Base-by-base conservation (phyloP, 1,284 basidiomycete species). In the Fomitopsis pinicola region DNA sequence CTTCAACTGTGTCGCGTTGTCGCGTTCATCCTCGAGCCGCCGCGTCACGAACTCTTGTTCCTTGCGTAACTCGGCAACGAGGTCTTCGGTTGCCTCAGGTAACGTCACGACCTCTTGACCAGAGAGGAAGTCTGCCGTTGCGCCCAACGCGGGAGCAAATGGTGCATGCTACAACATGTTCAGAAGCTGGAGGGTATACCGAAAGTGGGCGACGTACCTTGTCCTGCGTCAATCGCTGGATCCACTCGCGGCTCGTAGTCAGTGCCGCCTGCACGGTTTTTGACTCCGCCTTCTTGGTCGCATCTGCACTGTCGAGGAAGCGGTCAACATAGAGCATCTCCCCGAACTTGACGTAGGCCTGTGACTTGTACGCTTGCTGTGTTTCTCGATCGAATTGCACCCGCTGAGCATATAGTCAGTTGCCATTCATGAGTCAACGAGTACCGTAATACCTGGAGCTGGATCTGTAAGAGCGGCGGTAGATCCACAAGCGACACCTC, bases 351-450 rank as follows among this genome's bases (percentile, higher is more conserved):
- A 99, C 87, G 71, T 96, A 97, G 1, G 94, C 95, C 72, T 99
- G 97, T 10, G 92, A 95, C 75, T 99, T 99, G 79, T 92, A 96
- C 17, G 95, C 89, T 64, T 95, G 88, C 60, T 92, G 80, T 0
- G 89, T 92, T 66, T 91, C 88, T 15, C 94, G 85, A 73, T 99
- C 96, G 77, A 97, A 99, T 85, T 98, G 97, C 1, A 96, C 97
- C 63, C 97, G 84, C 92, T 98, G 67, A 15, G 22, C 14, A 22
- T 3, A 7, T 6, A 2, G 36, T 36, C 4, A 17, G 17, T 30
- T 30, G n/a, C 5, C 38, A 15, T 28, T 3, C n/a, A 46, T 12
- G 19, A 17, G 12, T 2, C 36, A 22, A 15, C n/a, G 22, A 33
- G 9, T n/a, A 1, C 10, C 0, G 22, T 5, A 12, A 4, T 62